A percentile compares a stretch with the other conserved stretches of the same genome.
phyloP scores from a whole-genome alignment of 208 protist genomes.

The Crithidia brevicula region DNA sequence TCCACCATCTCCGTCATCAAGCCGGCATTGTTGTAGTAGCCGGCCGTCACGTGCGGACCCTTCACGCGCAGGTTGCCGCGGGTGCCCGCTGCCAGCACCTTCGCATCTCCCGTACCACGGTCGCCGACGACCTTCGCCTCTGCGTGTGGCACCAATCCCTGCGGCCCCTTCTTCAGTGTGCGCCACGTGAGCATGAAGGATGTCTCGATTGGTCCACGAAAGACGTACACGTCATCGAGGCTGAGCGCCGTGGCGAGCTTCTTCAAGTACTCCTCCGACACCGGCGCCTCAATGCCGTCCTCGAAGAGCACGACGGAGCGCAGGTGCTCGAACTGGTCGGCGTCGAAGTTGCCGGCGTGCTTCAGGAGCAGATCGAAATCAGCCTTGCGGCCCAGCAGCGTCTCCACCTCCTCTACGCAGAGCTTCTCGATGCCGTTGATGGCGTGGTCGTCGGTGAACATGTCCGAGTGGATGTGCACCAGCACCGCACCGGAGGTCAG shows the following conservation, averaged over 20 bases:
- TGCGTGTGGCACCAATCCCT: constrained; percentile 82
- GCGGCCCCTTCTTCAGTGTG: constrained; percentile 66
- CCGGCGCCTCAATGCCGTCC: constrained; percentile 57
- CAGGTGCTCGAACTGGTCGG: constrained; percentile 87
- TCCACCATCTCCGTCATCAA: constrained; percentile 90
- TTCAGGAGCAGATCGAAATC: constrained; percentile 89
- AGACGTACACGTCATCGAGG: constrained; percentile 91
- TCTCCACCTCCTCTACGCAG: constrained; percentile 88
- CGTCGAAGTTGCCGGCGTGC: constrained; percentile 90
- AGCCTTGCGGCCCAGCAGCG: constrained; percentile 72
- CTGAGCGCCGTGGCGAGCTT: constrained; percentile 72
- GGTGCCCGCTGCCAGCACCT: constrained; percentile 80
- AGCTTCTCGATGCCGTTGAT: constrained; percentile 92
- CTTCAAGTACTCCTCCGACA: constrained; percentile 73
- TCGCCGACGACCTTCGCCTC: constrained; percentile 91
- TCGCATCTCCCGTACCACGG: constrained; percentile 87
- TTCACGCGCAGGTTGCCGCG: constrained; percentile 90
- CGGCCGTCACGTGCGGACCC: constrained; percentile 80
- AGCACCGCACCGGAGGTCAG: constrained; percentile 87
- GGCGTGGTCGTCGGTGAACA: constrained; percentile 92
- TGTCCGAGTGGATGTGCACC: constrained; percentile 86
- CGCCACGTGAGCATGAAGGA: constrained; percentile 83
- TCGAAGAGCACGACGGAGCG: constrained; percentile 89
- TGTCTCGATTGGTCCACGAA: constrained; percentile 86
- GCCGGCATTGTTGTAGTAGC: constrained; percentile 93